Evolutionary conservation across 2,329 filamentous ascomycete species (phyloP), one percentile per base, ranked within the genome.

Genomic region (Ceratocystis diversiconidia): DNA sequence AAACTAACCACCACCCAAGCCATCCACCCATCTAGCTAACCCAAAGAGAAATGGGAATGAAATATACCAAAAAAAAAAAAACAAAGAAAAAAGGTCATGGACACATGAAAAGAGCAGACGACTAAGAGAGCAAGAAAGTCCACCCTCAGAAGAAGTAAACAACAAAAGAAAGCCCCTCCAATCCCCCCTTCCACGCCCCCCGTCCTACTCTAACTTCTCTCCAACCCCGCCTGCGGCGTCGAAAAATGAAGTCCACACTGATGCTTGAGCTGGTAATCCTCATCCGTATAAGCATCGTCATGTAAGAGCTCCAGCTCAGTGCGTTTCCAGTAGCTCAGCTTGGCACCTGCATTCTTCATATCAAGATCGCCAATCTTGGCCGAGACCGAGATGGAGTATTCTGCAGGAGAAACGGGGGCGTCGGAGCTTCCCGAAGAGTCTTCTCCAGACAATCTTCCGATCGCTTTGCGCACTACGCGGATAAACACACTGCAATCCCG

Each of bases 401-500:
- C 55, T 12, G 15, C 55, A 10, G 12, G 28, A 12, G 59, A 68
- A 2, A 74, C 74, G 65, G 48, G 41, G 12, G 52, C 52, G 22
- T 10, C 25, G 3, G 12, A 8, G 52, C 36, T 36, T 36, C 36
- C 36, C 10, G 36, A 12, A 36, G 36, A 36, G 36, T 12, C 36
- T 36, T 36, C 36, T 36, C 36, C 36, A 36, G 36, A 36, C 36
- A 3, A 36, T 36, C 36, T 8, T 36, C 36, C 2, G 36, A 36
- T 12, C 8, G 36, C 36, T 36, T 36, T 36, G 36, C 65, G 60
- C 7, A 64, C 63, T 10, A 90, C 80, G 70, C 83, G 82, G 50
- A 90, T 77, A 71, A 87, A 91, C 70, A 89, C 82, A 2, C 87
- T 89, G 73, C 89, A 91, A 76, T 94, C 89, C 62, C 89, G 79